phyloP scores from a whole-genome alignment of 2,329 filamentous ascomycete species.

The Aspergillus pseudonomiae region DNA sequence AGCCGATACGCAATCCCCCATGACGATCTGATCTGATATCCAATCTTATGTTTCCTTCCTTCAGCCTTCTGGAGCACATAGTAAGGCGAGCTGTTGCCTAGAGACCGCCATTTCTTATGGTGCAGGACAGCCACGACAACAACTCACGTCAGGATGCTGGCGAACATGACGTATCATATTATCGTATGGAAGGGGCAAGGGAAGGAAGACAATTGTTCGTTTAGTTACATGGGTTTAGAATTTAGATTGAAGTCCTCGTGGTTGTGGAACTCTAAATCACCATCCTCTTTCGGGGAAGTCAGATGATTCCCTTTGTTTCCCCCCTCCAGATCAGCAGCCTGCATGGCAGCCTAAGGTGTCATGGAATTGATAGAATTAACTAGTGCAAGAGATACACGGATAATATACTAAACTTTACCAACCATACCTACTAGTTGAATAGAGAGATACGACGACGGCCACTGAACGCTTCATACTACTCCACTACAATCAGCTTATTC shows the following conservation, averaged over 20 bases:
- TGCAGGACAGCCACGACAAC: neutral
- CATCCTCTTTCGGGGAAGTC: neutral
- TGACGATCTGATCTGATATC: neutral
- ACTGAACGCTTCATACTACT: neutral
- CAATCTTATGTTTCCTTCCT: neutral
- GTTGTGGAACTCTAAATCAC: neutral
- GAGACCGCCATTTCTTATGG: neutral
- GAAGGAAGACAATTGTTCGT: neutral
- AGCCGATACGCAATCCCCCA: neutral
- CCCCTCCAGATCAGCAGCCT: neutral
- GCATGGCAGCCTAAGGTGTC: neutral
- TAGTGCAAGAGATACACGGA: neutral
- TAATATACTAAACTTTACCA: neutral
- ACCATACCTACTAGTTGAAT: neutral
- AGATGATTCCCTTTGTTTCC: neutral
- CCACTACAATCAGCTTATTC: neutral
- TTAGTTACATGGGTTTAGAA: neutral
- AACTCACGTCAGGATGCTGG: neutral
- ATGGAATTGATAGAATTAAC: no score
- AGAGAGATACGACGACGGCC: neutral
- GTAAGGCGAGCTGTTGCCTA: neutral
- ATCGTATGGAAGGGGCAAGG: neutral
- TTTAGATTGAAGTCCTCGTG: neutral
- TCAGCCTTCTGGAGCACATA: neutral
- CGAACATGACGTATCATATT: slow-evolving; percentile 1